These are phyloP conservation scores for Babesia ovata DNA, from an alignment of 169 alveolate species.

Conservation along the genomic window DNA sequence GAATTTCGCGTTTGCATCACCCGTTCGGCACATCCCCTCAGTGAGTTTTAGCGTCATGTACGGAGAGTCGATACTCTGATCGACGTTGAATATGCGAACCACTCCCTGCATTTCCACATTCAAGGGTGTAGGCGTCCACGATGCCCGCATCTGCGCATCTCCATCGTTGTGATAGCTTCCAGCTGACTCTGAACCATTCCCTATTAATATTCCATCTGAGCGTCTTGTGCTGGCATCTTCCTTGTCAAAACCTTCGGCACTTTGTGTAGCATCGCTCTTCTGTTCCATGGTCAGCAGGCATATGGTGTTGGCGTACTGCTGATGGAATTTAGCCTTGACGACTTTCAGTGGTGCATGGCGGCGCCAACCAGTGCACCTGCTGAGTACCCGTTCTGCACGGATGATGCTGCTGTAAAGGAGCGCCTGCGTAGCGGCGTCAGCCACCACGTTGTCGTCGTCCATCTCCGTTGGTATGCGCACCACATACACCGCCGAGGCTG, in stretches of 20 bases:
- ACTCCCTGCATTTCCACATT: slow-evolving; percentile 11
- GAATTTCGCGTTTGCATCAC: slow-evolving; percentile 5
- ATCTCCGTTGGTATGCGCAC: slow-evolving; percentile 40
- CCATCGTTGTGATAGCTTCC: background rate
- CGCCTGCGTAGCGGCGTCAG: background rate
- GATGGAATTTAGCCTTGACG: slow-evolving; percentile 23
- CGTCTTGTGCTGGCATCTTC: background rate
- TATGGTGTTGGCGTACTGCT: slow-evolving; percentile 14
- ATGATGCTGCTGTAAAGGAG: slow-evolving; percentile 7
- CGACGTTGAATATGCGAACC: slow-evolving; percentile 53
- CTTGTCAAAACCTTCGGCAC: background rate
- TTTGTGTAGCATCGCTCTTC: background rate
- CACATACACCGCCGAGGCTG: slow-evolving; percentile 35
- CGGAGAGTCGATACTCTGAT: slow-evolving; percentile 46
- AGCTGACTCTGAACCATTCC: background rate
- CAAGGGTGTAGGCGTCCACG: background rate
- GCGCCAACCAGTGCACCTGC: background rate
- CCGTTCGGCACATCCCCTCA: slow-evolving; percentile 54
- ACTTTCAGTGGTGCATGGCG: background rate
- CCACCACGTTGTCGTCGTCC: slow-evolving; percentile 14
- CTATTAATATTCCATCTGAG: background rate
- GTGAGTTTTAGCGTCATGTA: slow-evolving; percentile 16
- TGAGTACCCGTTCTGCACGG: slow-evolving; percentile 21
- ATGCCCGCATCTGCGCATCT: background rate
- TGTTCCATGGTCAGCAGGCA: slow-evolving; percentile 43